A percentile compares a stretch with the other conserved stretches of the same genome.
phyloP scores from a whole-genome alignment of 139 green algal genomes.

The Bryopsis sp. region DNA sequence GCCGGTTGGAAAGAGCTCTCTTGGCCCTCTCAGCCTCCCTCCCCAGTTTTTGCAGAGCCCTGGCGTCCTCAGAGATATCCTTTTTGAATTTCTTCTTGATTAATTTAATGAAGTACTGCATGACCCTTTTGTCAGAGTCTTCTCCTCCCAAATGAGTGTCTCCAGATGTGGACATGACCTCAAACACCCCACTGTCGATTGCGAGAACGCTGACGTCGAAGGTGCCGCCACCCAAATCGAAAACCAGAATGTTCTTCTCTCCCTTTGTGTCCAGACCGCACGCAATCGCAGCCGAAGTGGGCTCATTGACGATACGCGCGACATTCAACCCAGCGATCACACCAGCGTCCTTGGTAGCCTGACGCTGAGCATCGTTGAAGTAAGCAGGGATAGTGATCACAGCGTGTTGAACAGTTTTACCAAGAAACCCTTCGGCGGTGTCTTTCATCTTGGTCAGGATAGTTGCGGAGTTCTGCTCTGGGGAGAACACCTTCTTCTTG shows the following conservation, averaged over 20 bases:
- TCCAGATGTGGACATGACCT: slow-evolving; percentile 82
- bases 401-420: slow-evolving; percentile 43
- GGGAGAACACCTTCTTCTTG: slow-evolving; percentile 21
- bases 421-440: slow-evolving; percentile 62
- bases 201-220: slow-evolving; percentile 99
- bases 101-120: slow-evolving; percentile 99
- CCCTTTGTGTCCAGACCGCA: slow-evolving; percentile 97
- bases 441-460: slow-evolving; percentile 67
- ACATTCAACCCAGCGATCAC: slow-evolving; percentile 86
- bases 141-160: slow-evolving; percentile 96
- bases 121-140: slow-evolving; percentile 97
- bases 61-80: slow-evolving; percentile 83
- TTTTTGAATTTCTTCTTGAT: slow-evolving; percentile 97
- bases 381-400: slow-evolving; percentile 72
- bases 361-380: slow-evolving; percentile 98
- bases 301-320: slow-evolving; percentile 99
- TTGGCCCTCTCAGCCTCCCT: slow-evolving; percentile 96
- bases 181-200: slow-evolving; percentile 83
- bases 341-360: slow-evolving; percentile 90
- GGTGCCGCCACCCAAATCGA: slow-evolving; percentile 96
- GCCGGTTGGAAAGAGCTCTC: slow-evolving; percentile 90
- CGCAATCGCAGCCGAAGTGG: slow-evolving; percentile 93
- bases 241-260: slow-evolving; percentile 98
- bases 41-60: slow-evolving; percentile 91
- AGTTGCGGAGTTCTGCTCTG: slow-evolving; percentile 44